Percentiles rank a stretch among this genome's conserved stretches.
These are phyloP conservation scores for Monosporascus sp. DNA, from an alignment of 2,329 filamentous ascomycete genomes.

Conservation along the genomic window DNA sequence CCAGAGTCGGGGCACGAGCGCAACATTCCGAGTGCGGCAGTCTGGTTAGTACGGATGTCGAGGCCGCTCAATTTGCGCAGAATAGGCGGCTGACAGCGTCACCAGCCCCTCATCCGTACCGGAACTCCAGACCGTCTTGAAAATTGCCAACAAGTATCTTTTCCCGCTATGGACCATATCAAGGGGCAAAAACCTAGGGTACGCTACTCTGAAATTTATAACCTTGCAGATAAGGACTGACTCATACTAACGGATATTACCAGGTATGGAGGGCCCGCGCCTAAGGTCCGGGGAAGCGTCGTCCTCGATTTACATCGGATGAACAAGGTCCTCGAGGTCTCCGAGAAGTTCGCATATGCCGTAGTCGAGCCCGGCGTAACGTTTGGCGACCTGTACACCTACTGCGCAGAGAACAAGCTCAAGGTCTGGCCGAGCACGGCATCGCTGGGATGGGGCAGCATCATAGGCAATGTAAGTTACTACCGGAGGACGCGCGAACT, in stretches of 20 bases:
- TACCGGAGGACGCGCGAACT: too few species aligned
- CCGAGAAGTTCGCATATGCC: constrained; percentile 36
- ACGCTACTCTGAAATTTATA: background rate
- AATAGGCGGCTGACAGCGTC: too few species aligned
- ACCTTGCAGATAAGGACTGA: background rate
- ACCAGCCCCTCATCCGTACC: constrained; percentile 25
- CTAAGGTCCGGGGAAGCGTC: constrained; percentile 38
- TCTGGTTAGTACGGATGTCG: constrained; percentile 25
- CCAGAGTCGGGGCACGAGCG: constrained; percentile 32
- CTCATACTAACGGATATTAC: background rate
- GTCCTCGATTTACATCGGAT: constrained; percentile 41
- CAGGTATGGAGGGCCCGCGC: constrained; percentile 44
- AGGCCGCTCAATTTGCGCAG: too few species aligned
- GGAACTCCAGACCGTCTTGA: constrained; percentile 28
- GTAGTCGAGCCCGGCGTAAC: constrained; percentile 43
- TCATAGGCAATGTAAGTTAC: constrained; percentile 39
- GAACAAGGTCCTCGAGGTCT: constrained; percentile 39
- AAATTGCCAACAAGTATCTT: constrained; percentile 21
- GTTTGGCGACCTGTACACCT: constrained; percentile 38
- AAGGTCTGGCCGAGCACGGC: constrained; percentile 43
- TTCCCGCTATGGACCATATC: constrained; percentile 26
- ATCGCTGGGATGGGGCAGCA: constrained; percentile 43
- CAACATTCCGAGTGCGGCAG: constrained; percentile 37
- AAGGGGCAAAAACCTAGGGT: constrained; percentile 37
- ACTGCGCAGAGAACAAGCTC: constrained; percentile 33